Conservation (phyloP, 2,329 filamentous ascomycete genomes). For the Curvularia verruculosa region DNA sequence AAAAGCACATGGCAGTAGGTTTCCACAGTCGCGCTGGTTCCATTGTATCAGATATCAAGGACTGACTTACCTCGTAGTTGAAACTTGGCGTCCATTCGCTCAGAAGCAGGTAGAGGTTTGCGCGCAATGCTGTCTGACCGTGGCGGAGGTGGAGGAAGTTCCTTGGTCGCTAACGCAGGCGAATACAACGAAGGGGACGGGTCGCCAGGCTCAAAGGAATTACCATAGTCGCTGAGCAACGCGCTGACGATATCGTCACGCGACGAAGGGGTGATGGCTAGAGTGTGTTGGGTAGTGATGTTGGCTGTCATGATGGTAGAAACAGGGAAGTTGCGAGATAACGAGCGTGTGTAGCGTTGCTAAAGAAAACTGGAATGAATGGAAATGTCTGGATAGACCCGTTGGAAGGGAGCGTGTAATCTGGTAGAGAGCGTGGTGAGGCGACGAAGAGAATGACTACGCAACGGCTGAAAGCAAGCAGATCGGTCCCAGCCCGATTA, state of each 20-base stretch:
- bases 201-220: slow-evolving; percentile 34
- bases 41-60: neutral
- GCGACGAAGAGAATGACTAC: slow-evolving; percentile 25
- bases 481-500: slow-evolving; percentile 29
- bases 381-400: slow-evolving; percentile 13
- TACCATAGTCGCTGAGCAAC: slow-evolving; percentile 48
- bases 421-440: slow-evolving; percentile 1
- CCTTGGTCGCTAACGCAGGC: slow-evolving; percentile 35
- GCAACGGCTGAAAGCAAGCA: slow-evolving; percentile 19
- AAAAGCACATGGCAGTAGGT: neutral
- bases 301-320: slow-evolving; percentile 31
- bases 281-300: slow-evolving; percentile 33
- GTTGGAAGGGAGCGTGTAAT: slow-evolving; percentile 20
- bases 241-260: slow-evolving; percentile 49
- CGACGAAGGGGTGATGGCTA: slow-evolving; percentile 35
- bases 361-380: neutral
- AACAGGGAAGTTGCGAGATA: slow-evolving; percentile 5
- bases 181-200: slow-evolving; percentile 32
- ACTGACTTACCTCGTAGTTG: slow-evolving; percentile 43
- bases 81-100: slow-evolving; percentile 40
- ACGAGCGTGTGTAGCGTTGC: slow-evolving; percentile 6
- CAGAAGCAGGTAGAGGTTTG: slow-evolving; percentile 33
- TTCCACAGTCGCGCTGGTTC: neutral
- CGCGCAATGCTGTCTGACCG: slow-evolving; percentile 32
- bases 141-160: slow-evolving; percentile 41